These are phyloP conservation scores for Pichia insulana DNA, from an alignment of 805 yeast species.

Conservation along the genomic window DNA sequence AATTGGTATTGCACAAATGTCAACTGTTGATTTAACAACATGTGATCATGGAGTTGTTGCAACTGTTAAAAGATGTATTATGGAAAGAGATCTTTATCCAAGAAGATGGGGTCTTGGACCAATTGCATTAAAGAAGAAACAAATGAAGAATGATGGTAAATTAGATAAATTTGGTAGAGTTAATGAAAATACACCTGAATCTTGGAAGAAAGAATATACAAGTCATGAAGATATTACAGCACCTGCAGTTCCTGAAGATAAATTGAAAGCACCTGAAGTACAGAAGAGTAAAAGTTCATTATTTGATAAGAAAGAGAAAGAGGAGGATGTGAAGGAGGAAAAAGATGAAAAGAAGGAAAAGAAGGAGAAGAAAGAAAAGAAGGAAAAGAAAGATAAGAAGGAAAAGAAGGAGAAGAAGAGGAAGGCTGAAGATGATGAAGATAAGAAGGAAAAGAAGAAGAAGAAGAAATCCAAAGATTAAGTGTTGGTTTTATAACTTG, in stretches of 20 bases:
- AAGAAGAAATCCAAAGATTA: conserved; percentile 18
- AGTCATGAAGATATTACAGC: conserved; percentile 57
- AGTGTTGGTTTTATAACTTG: not conserved
- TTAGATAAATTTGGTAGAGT: conserved; percentile 91
- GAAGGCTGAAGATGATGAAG: conserved; percentile 25
- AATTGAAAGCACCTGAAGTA: conserved; percentile 32
- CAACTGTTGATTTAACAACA: conserved; percentile 90
- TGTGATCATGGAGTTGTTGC: conserved; percentile 99
- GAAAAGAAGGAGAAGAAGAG: conserved; percentile 32
- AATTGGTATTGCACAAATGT: conserved; percentile 97
- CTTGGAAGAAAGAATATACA: conserved; percentile 83
- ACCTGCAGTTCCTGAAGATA: conserved; percentile 49
- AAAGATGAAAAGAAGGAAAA: conserved; percentile 41
- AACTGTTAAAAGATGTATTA: conserved; percentile 96
- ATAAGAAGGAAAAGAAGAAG: conserved; percentile 16
- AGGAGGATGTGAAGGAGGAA: conserved; percentile 15
- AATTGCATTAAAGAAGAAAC: conserved; percentile 96
- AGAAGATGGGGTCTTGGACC: conserved; percentile 99
- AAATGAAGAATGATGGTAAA: conserved; percentile 93
- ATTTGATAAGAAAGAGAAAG: conserved; percentile 27
- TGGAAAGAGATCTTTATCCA: conserved; percentile 99
- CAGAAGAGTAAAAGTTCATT: conserved; percentile 40
- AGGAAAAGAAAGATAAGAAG: conserved; percentile 23
- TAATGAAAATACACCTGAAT: conserved; percentile 88
- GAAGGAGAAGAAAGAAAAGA: conserved; percentile 54